Evolutionary conservation across 2,329 filamentous ascomycete species (phyloP), one percentile per base, ranked within the genome.

Genomic region (Leptographium galeiforme): DNA sequence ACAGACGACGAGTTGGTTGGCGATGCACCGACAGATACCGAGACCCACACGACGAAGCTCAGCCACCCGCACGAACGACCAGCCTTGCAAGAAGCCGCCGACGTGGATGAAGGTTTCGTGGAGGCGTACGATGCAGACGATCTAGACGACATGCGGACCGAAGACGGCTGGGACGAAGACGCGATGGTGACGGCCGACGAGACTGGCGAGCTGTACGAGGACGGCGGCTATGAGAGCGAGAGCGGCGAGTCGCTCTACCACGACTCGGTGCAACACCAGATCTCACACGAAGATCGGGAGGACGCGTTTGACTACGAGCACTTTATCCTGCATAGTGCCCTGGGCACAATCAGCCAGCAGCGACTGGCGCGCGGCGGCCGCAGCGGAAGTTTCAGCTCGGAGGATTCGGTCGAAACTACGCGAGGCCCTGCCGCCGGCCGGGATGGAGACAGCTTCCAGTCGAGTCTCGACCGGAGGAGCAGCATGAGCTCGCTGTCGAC

Each of bases 251-350:
- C 78, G 13, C 70, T 82, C 8, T 83, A 85, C 61, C 79, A 84
- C 60, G 81, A 83, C 60, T 71, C 76, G 0, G 65, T 75, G 48
- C 73, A 79, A 53, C 75, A 79, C 51, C 76, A 77, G 10, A 70
- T 85, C 7, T 88, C 89, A 0, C 91, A 97, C 62, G 91, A 97
- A 69, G 89, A 96, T 66, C 85, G 91, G 19, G 84, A 90, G 59
- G 91, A 97, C 66, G 90, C 90, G 1, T 97, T 97, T 63, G 91
- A 97, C 66, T 97, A 97, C 58, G 87, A 95, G 66, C 84, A 95
- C 64, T 96, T 96, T 69, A 95, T 95, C 66, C 75, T 96, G 14
- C 89, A 96, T 66, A 95, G 88, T 60, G 89, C 89, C 12, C 84
- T 96, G 77, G 89, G 89, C 7, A 89, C 78, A 2, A 83, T 89